Evolutionary conservation across 2,329 filamentous ascomycete genomes (phyloP), one percentile per base, ranked within the genome.

Genomic region (Reticulascus tulasneorum): DNA sequence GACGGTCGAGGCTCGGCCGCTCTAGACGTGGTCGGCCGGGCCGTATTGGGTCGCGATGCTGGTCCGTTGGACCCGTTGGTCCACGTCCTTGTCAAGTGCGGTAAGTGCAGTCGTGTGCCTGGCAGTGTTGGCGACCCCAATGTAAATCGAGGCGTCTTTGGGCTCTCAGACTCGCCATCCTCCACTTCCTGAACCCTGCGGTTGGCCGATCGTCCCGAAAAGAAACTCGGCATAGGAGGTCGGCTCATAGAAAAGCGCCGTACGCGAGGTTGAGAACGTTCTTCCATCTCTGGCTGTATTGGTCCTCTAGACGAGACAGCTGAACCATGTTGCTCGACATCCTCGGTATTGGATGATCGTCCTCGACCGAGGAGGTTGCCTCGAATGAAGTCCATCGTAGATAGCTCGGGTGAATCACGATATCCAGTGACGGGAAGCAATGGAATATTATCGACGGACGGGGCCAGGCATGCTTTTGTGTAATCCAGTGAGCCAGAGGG

Each of bases 141-240:
- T 13, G 55, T 50, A 31, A 67, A 62, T 4, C 58, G 56, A 3
- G 71, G 67, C 2, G 67, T 65, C 48, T 77, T 77, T 22, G 71
- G 69, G 15, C 63, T 69, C 29, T 67, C 60, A 13, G 50, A 40
- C 18, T 56, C 57, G 16, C 53, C 45, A 12, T 45, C 44, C 6
- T 47, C 46, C 23, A 34, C 24, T 6, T 25, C 26, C 29, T 40
- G 40, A 31, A 29, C 30, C 16, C 32, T 33, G 23, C 29, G 29
- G 29, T 20, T 22, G 15, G 21, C 20, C 30, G 13, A 20, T 16
- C 32, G 30, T 26, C 40, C 24, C 9, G 38, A 35, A 11, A 29
- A 29, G 20, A 38, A 20, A 7, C n/a, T 15, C 7, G 25, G 25
- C n/a, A 28, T n/a, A 4, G 27, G 25, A 17, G 35, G 34, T 15